Evolutionary conservation across 164 flowering plant species (phyloP), one percentile per base, ranked within the genome.

Genomic region (Vitis rupestris): DNA sequence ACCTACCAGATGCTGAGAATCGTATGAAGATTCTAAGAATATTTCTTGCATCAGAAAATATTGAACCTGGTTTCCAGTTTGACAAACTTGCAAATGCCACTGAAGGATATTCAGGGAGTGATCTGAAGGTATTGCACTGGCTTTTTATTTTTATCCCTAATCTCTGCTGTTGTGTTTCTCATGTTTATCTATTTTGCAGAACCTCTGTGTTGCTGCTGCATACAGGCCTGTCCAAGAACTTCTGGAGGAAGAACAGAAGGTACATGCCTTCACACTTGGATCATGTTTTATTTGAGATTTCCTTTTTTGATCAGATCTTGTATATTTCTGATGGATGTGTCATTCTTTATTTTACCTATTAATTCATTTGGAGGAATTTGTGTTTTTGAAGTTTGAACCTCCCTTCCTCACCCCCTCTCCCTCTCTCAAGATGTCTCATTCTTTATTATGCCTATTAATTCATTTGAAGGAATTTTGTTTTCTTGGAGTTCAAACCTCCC

Each of bases 51-150:
- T 84, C 81, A 74, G 99, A 96, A 73, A 85, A 84, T 76, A 68
- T 96, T 56, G 90, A 80, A 44, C 47, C 89, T 23, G 83, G 65
- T 62, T 93, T 96, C 73, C 71, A 77, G 59, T 87, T 83, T 80
- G 87, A 88, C 9, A 74, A 84, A 67, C 97, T 96, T 78, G 95
- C 99, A 44, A 81, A 85, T 71, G 86, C 81, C 50, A 96, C 99
- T 54, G 97, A 91, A 75, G 99, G 99, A 58, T 96, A 96, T 80
- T 96, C 99, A 4, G 99, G 99, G 31, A 96, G 99, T 66, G 99
- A 96, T 82, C 79, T 96, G 74, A 93, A 96, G 98, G 99, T 91
- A 78, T 54, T 44, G 50, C 27, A 44, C 37, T 47, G 63, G 23
- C 30, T 44, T 54, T 59, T 27, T 29, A 44, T n/a, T 60, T 37